Conservation (phyloP, 2,329 filamentous ascomycete species). For the Herpotrichia juniperi region DNA sequence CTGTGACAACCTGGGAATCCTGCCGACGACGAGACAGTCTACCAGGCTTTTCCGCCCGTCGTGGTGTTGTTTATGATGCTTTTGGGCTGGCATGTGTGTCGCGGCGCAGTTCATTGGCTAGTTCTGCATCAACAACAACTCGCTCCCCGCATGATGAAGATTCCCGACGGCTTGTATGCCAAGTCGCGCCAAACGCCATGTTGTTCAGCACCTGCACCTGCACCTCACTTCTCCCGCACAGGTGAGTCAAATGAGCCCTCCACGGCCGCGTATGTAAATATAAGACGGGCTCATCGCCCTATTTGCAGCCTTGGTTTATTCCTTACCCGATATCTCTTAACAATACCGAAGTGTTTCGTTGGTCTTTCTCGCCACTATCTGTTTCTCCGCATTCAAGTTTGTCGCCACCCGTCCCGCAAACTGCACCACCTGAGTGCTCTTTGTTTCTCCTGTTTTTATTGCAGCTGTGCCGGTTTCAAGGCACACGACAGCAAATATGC, state of each 20-base stretch:
- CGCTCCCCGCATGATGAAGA: background rate
- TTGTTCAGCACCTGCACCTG: slow-evolving; percentile 16
- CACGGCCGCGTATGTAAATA: slow-evolving; percentile 15
- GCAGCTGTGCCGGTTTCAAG: slow-evolving; percentile 12
- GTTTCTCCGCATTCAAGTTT: slow-evolving; percentile 28
- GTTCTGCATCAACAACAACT: background rate
- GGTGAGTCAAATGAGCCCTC: slow-evolving; percentile 28
- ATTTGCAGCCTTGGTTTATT: background rate
- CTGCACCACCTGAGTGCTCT: slow-evolving; percentile 8
- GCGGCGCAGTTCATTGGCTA: too few relatives aligned
- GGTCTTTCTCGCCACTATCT: background rate
- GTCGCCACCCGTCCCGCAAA: slow-evolving; percentile 15
- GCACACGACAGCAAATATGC: slow-evolving; percentile 13
- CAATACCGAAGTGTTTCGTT: background rate
- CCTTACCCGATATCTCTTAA: background rate
- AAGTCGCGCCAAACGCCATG: slow-evolving; percentile 14
- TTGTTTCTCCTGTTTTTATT: slow-evolving; percentile 16
- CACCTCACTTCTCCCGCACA: slow-evolving; percentile 12
- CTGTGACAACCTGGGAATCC: too few relatives aligned
- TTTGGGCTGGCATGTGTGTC: too few relatives aligned
- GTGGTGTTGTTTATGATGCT: too few relatives aligned
- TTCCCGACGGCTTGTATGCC: slow-evolving; percentile 20
- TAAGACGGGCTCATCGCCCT: slow-evolving; percentile 18
- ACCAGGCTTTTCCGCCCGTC: too few relatives aligned
- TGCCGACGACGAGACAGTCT: too few relatives aligned